Evolutionary conservation across 495 filamentous ascomycete species (phyloP).

Genomic region (Lasiosphaeria hispida): DNA sequence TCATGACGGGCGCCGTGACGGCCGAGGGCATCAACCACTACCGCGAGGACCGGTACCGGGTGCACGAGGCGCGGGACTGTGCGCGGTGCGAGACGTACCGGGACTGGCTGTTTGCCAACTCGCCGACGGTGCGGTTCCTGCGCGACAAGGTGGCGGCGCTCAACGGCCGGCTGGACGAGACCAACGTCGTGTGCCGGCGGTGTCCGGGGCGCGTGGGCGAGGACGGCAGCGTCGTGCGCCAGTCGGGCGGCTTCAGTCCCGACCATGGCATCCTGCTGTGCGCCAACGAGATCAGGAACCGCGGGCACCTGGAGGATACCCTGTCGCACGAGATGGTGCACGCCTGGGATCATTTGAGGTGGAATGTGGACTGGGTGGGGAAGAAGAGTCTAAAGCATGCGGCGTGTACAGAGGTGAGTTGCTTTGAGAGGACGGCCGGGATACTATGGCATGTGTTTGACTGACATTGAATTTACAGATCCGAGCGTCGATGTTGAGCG

Average conservation of each 20-base stretch:
- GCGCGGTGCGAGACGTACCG: conserved; percentile 71
- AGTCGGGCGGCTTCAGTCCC: conserved; percentile 76
- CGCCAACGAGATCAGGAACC: conserved; percentile 76
- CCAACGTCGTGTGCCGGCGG: conserved; percentile 77
- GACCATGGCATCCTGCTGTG: conserved; percentile 85
- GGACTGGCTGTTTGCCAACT: conserved; percentile 76
- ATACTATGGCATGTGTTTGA: neutral
- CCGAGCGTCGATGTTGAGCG: conserved; percentile 83
- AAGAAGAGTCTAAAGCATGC: conserved; percentile 73
- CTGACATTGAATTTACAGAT: conserved; percentile 55
- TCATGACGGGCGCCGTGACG: conserved; percentile 68
- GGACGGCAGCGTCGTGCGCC: conserved; percentile 41
- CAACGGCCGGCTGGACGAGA: conserved; percentile 66
- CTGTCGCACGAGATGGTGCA: conserved; percentile 97
- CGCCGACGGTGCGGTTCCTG: conserved; percentile 83
- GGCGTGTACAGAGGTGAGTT: conserved; percentile 86
- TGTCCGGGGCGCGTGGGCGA: conserved; percentile 57
- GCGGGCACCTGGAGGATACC: conserved; percentile 83
- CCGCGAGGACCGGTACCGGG: conserved; percentile 62
- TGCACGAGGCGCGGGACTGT: conserved; percentile 70
- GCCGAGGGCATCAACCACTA: conserved; percentile 66
- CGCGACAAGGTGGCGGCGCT: conserved; percentile 71
- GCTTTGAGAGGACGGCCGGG: neutral
- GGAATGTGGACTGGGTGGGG: conserved; percentile 78
- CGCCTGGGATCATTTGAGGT: conserved; percentile 89